phyloP scores from a whole-genome alignment of 192 early-diverging fungal genomes.

The Physocladia obscura region DNA sequence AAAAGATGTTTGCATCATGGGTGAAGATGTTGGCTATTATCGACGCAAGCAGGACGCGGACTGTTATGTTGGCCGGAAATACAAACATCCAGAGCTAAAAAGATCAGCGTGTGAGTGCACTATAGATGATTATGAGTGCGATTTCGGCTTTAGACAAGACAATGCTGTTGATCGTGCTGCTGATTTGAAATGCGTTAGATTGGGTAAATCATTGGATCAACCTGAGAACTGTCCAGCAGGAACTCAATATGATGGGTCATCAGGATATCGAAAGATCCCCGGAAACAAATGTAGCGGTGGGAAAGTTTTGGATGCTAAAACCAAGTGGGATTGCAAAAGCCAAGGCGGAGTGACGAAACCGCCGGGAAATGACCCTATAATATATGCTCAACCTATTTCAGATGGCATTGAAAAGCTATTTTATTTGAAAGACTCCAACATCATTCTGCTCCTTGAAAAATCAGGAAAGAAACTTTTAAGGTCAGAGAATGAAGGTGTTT shows the following conservation, averaged over 20 bases:
- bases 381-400: constrained; percentile 31
- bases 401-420: constrained; percentile 58
- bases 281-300: constrained; percentile 74
- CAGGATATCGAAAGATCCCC: constrained; percentile 81
- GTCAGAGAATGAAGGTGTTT: constrained; percentile 71
- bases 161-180: constrained; percentile 33
- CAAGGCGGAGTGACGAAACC: not conserved
- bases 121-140: constrained; percentile 88
- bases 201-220: constrained; percentile 57
- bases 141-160: constrained; percentile 73
- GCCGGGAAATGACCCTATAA: constrained; percentile 11
- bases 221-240: constrained; percentile 63
- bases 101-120: constrained; percentile 70
- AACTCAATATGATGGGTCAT: constrained; percentile 68
- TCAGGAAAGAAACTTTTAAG: constrained; percentile 63
- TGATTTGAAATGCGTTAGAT: constrained; percentile 53
- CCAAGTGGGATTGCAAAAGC: constrained; percentile 34
- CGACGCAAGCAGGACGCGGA: constrained; percentile 74
- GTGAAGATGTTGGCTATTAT: constrained; percentile 67
- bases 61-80: constrained; percentile 71
- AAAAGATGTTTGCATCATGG: constrained; percentile 76
- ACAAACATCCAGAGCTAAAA: constrained; percentile 57
- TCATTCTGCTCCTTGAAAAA: constrained; percentile 59
- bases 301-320: constrained; percentile 20
- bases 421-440: constrained; percentile 67